Percentiles rank a stretch among this genome's conserved stretches.
Conservation (phyloP, 306 rosid species). For the Abrus precatorius region DNA sequence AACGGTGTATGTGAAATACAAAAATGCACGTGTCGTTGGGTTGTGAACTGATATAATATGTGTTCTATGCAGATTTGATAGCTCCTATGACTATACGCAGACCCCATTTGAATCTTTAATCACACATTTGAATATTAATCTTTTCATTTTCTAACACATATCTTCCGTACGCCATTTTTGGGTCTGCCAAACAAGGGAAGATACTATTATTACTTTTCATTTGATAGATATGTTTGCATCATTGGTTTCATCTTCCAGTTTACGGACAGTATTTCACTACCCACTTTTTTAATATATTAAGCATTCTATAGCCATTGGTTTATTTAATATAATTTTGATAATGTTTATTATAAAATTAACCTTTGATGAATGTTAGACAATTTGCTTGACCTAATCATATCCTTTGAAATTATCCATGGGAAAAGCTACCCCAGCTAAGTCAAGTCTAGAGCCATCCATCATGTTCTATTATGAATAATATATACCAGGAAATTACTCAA, state of each 20-base stretch:
- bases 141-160: not conserved
- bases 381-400: too few relatives aligned
- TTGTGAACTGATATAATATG: not conserved
- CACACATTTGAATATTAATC: not conserved
- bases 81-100: not conserved
- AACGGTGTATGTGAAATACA: constrained; percentile 10
- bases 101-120: not conserved
- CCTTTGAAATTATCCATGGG: not conserved
- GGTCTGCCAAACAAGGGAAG: not conserved
- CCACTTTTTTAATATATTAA: not conserved
- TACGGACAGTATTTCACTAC: not conserved
- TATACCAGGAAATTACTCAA: not conserved
- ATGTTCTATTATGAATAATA: too few relatives aligned
- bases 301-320: not conserved
- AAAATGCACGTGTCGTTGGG: not conserved
- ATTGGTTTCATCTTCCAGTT: not conserved
- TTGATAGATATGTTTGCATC: not conserved
- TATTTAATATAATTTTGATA: too few relatives aligned
- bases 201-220: not conserved
- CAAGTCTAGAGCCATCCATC: not conserved
- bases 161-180: not conserved
- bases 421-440: not conserved
- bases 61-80: not conserved
- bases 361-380: too few relatives aligned
- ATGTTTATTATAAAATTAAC: too few relatives aligned